phyloP scores from a whole-genome alignment of 2,329 filamentous ascomycete species.

The Aspergillus calidoustus region DNA sequence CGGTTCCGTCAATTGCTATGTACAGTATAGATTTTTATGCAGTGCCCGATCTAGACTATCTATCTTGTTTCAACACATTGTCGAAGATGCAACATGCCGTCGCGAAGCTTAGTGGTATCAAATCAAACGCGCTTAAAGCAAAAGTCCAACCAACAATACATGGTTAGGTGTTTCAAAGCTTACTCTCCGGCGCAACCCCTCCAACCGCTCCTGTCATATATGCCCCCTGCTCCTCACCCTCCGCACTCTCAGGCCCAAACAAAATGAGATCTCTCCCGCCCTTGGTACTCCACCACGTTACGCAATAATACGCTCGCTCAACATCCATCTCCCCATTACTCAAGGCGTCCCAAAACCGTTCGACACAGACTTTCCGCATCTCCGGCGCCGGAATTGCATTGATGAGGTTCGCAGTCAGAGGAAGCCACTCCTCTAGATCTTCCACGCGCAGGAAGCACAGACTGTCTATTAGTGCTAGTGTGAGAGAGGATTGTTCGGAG shows the following conservation, averaged over 20 bases:
- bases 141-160: neutral
- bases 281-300: constrained; percentile 81
- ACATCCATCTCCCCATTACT: constrained; percentile 87
- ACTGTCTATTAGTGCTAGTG: constrained; percentile 77
- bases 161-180: constrained; percentile 43
- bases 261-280: constrained; percentile 63
- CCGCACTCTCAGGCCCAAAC: constrained; percentile 43
- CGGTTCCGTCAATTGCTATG: neutral
- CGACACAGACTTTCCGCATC: constrained; percentile 68
- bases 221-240: constrained; percentile 31
- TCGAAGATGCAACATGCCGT: neutral
- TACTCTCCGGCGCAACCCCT: constrained; percentile 47
- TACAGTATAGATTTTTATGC: constrained; percentile 3
- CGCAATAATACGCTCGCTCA: constrained; percentile 75
- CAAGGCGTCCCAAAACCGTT: constrained; percentile 78
- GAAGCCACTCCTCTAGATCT: constrained; percentile 80
- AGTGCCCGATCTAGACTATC: neutral
- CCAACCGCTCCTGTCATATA: constrained; percentile 63
- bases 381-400: constrained; percentile 64
- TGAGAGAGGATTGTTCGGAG: constrained; percentile 78
- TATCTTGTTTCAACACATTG: neutral
- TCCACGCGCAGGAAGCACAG: constrained; percentile 73
- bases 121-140: constrained; percentile 15
- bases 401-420: constrained; percentile 69
- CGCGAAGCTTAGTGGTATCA: constrained; percentile 21